phyloP scores from a whole-genome alignment of 1,284 basidiomycete species.

The Puccinia hordei region DNA sequence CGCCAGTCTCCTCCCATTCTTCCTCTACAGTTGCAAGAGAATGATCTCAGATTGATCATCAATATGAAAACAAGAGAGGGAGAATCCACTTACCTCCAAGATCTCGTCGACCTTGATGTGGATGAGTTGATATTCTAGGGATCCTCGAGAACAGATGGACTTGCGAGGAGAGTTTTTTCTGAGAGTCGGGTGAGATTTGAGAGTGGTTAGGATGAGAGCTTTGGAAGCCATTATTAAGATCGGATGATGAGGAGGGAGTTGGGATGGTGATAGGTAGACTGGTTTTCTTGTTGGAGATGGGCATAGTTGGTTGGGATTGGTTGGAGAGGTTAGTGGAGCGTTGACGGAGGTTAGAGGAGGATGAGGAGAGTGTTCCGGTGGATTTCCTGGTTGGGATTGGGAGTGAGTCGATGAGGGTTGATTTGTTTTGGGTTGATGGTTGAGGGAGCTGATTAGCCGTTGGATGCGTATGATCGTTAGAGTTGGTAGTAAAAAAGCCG shows the following conservation, averaged over 20 bases:
- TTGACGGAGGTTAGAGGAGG: conserved; percentile 11
- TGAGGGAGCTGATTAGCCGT: not conserved
- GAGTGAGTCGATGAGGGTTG: not conserved
- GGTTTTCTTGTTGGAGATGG: not conserved
- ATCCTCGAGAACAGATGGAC: not conserved
- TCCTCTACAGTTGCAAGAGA: not conserved
- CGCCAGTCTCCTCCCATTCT: not conserved
- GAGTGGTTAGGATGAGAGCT: not conserved
- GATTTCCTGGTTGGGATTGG: not conserved
- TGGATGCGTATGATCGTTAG: too few species aligned
- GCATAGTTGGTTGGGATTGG: not conserved
- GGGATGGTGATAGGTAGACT: not conserved
- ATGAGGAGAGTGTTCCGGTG: not conserved
- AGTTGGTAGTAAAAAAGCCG: not conserved
- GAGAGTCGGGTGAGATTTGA: conserved; percentile 18
- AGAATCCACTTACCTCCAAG: not conserved
- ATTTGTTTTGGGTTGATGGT: too few species aligned
- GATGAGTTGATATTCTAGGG: not conserved
- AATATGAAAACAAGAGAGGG: too few species aligned
- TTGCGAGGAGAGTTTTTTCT: conserved; percentile 8
- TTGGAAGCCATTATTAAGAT: not conserved
- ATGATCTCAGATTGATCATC: too few species aligned
- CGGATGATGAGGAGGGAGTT: not conserved
- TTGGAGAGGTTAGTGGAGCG: not conserved
- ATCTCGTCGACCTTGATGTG: not conserved